Percentiles rank a stretch among this genome's conserved stretches.
Conservation (phyloP, 306 rosid species). For the Cercis canadensis region DNA sequence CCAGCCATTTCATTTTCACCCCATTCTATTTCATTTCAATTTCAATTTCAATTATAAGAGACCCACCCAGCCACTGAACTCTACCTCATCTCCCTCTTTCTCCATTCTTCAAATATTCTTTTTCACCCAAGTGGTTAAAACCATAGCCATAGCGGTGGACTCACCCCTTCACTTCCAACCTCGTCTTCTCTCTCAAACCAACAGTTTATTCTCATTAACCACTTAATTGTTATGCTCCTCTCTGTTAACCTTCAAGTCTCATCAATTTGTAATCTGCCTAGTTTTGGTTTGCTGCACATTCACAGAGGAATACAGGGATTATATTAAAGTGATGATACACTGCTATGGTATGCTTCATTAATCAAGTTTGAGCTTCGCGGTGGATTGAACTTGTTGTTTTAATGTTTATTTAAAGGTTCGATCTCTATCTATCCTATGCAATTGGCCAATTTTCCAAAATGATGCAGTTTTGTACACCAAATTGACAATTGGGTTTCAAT, state of each 20-base stretch:
- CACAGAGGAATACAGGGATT: constrained; percentile 30
- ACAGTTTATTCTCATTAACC: no score
- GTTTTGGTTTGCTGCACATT: constrained; percentile 27
- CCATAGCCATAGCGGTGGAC: constrained; percentile 12
- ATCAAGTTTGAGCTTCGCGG: constrained; percentile 35
- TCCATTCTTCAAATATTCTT: constrained; percentile 20
- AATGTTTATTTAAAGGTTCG: constrained; percentile 44
- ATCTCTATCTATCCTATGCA: constrained; percentile 22
- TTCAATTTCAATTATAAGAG: neutral
- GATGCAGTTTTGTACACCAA: constrained; percentile 9
- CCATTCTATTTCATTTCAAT: no score
- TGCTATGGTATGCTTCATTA: neutral
- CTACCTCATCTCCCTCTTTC: neutral
- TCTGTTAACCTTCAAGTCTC: neutral
- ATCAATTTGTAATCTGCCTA: constrained; percentile 28
- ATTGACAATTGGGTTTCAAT: constrained; percentile 32
- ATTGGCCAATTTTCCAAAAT: constrained; percentile 11
- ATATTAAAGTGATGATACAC: constrained; percentile 35
- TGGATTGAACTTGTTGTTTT: constrained; percentile 39
- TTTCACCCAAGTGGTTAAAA: constrained; percentile 38
- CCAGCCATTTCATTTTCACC: no score
- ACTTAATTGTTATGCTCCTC: neutral
- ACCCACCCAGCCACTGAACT: neutral
- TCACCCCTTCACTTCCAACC: neutral
- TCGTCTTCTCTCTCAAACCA: constrained; percentile 12